These are phyloP conservation scores for Cardamine occulta DNA, from an alignment of 345 rosid species.

Conservation along the genomic window DNA sequence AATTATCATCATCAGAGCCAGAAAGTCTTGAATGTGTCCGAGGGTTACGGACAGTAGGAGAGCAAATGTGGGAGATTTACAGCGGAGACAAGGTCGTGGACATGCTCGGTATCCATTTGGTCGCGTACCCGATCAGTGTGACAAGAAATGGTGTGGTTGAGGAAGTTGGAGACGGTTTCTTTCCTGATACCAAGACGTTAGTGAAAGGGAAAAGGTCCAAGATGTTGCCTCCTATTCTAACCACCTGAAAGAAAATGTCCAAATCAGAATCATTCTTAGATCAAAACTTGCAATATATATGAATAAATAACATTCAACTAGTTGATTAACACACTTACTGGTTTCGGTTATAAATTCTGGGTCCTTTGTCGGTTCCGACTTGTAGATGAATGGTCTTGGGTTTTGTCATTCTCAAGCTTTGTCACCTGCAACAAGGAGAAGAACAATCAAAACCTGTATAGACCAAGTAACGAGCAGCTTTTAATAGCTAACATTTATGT, in stretches of 20 bases:
- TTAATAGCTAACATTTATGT: not conserved
- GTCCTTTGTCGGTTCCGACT: slow-evolving; percentile 6
- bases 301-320: slow-evolving; percentile 22
- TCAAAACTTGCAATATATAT: slow-evolving; percentile 19
- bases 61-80: slow-evolving; percentile 75
- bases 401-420: slow-evolving; percentile 23
- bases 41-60: slow-evolving; percentile 56
- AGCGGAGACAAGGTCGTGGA: slow-evolving; percentile 64
- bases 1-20: slow-evolving; percentile 51
- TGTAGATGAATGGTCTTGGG: slow-evolving; percentile 14
- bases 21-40: slow-evolving; percentile 62
- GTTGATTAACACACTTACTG: slow-evolving; percentile 27
- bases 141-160: slow-evolving; percentile 58
- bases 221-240: slow-evolving; percentile 65
- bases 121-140: slow-evolving; percentile 64
- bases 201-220: slow-evolving; percentile 76
- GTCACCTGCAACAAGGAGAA: slow-evolving; percentile 33
- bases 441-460: slow-evolving; percentile 32
- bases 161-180: slow-evolving; percentile 55
- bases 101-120: slow-evolving; percentile 79
- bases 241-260: slow-evolving; percentile 50
- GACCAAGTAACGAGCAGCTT: slow-evolving; percentile 18
- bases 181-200: slow-evolving; percentile 79
- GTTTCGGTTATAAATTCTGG: slow-evolving; percentile 12
- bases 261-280: slow-evolving; percentile 5